phyloP scores from a whole-genome alignment of 139 green algal species.

The Yamagishiella unicocca region DNA sequence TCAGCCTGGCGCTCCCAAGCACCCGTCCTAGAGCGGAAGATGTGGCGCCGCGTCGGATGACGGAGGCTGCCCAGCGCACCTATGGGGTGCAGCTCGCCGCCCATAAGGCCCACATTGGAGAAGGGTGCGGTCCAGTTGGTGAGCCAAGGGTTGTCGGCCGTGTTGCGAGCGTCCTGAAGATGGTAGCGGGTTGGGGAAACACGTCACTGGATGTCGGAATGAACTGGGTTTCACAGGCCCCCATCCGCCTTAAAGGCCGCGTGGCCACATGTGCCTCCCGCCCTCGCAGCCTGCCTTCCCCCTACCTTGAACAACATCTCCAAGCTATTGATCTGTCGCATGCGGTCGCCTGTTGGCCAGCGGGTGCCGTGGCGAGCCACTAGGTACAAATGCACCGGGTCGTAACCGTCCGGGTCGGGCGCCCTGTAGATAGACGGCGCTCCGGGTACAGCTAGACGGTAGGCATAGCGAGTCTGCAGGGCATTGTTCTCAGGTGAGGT shows the following conservation, averaged over 20 bases:
- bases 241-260: no score
- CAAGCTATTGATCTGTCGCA: constrained; percentile 54
- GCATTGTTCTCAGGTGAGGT: no score
- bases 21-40: no score
- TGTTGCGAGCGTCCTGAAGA: constrained; percentile 44
- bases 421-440: constrained; percentile 47
- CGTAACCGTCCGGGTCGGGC: constrained; percentile 59
- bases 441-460: constrained; percentile 23
- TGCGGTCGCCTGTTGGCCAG: constrained; percentile 55
- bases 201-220: no score
- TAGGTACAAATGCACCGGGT: constrained; percentile 50
- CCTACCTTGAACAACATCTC: constrained; percentile 46
- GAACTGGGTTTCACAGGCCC: no score
- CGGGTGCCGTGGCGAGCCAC: constrained; percentile 59
- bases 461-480: constrained; percentile 56
- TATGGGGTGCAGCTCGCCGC: constrained; percentile 62
- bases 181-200: no score
- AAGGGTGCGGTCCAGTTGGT: constrained; percentile 54
- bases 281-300: no score
- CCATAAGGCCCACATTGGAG: background rate
- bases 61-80: no score
- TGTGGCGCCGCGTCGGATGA: no score
- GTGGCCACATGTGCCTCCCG: no score
- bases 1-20: no score
- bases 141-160: constrained; percentile 46